phyloP scores from a whole-genome alignment of 2,329 filamentous ascomycete species.

The Claviceps africana region DNA sequence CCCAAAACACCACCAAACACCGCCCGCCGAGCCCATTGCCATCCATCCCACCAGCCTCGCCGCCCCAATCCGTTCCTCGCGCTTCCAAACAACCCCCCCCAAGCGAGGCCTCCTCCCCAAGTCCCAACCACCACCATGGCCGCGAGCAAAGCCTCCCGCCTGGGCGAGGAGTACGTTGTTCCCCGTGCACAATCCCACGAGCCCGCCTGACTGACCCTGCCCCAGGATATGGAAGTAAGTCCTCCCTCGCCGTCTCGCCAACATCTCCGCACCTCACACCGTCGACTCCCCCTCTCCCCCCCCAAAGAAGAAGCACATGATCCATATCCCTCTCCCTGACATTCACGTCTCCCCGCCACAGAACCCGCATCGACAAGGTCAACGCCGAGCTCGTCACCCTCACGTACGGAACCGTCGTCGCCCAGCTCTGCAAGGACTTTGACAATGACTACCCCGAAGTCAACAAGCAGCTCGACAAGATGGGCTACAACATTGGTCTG shows the following conservation, averaged over 20 bases:
- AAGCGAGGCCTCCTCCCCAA: neutral
- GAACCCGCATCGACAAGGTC: conserved; percentile 91
- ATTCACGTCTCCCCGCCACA: conserved; percentile 40
- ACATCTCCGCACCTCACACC: neutral
- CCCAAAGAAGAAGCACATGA: neutral
- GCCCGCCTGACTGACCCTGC: conserved; percentile 10
- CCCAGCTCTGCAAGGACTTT: conserved; percentile 92
- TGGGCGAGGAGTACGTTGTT: conserved; percentile 45
- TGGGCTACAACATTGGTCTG: conserved; percentile 97
- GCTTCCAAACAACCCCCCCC: no score
- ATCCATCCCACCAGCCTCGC: no score
- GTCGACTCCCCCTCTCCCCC: no score
- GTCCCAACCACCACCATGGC: conserved; percentile 28
- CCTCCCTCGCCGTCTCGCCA: neutral
- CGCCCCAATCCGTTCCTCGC: no score
- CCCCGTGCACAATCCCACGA: neutral
- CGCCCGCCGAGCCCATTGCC: no score
- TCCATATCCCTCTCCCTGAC: neutral
- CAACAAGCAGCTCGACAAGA: conserved; percentile 95
- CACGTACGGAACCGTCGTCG: conserved; percentile 95
- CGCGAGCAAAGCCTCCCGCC: conserved; percentile 44
- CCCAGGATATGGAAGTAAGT: conserved; percentile 84
- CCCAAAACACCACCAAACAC: no score
- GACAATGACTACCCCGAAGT: conserved; percentile 89
- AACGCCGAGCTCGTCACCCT: conserved; percentile 94